Conservation (phyloP, 129 eudicot species). For the Centrapalus pauciflorus region DNA sequence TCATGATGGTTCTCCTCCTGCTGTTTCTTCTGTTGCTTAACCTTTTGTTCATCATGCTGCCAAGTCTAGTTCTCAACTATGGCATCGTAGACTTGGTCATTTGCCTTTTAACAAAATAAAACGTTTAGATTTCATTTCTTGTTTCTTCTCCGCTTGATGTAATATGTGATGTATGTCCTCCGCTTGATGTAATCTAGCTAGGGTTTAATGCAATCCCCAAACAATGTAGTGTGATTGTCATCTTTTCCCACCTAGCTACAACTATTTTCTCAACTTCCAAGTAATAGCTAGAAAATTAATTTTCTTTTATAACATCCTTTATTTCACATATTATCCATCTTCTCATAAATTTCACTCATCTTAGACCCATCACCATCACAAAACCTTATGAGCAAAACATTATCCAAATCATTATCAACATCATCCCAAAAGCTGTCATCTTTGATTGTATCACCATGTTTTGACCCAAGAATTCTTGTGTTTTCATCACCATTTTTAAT, state of each 20-base stretch:
- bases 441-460: neutral
- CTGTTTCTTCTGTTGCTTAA: too few relatives aligned
- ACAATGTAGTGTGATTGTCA: neutral
- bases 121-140: too few relatives aligned
- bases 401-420: neutral
- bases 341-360: constrained; percentile 2
- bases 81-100: too few relatives aligned
- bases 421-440: constrained; percentile 3
- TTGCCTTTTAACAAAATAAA: too few relatives aligned
- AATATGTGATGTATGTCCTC: too few relatives aligned
- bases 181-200: too few relatives aligned
- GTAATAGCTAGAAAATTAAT: neutral
- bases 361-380: neutral
- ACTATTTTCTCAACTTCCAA: neutral
- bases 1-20: too few relatives aligned
- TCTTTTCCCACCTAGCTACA: neutral
- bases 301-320: neutral
- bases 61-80: too few relatives aligned
- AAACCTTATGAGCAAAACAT: neutral
- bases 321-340: constrained; percentile 17
- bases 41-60: too few relatives aligned
- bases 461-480: neutral
- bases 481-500: constrained; percentile 9
- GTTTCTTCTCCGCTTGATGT: too few relatives aligned
- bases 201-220: neutral